phyloP scores from a whole-genome alignment of 768 basidiomycete species.

The Tylopilus subfusipes region DNA sequence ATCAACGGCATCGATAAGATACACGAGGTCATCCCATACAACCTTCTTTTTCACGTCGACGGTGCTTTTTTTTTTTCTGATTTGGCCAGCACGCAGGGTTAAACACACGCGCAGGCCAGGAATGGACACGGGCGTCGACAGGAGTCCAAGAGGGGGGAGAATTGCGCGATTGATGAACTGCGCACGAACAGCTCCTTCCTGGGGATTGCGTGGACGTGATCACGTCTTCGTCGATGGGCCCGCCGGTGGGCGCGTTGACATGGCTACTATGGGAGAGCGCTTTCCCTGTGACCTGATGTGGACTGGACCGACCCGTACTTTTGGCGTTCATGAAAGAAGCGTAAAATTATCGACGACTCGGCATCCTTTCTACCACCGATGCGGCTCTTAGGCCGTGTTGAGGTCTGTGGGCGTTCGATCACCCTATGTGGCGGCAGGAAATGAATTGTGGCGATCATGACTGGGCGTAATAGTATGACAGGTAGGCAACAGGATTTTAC shows the following conservation, averaged over 20 bases:
- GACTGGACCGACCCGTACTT: background rate
- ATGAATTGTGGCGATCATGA: constrained; percentile 24
- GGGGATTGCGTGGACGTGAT: constrained; percentile 12
- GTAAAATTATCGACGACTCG: background rate
- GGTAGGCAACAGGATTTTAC: background rate
- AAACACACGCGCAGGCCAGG: background rate
- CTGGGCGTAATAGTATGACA: background rate
- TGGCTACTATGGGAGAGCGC: constrained; percentile 16
- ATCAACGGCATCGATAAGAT: constrained; percentile 22
- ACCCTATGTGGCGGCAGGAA: constrained; percentile 3
- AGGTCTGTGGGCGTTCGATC: background rate
- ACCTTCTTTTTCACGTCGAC: background rate
- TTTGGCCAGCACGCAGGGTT: background rate
- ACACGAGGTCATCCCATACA: constrained; percentile 9
- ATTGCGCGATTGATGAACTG: constrained; percentile 1
- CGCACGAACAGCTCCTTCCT: background rate
- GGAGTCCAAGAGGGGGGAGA: background rate
- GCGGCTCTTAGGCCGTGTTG: background rate
- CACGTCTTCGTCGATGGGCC: constrained; percentile 1
- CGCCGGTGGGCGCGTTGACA: constrained; percentile 13
- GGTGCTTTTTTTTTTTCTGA: background rate
- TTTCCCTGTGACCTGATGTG: background rate
- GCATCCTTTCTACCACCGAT: background rate
- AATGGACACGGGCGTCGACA: constrained; percentile 8
- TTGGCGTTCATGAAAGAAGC: constrained; percentile 2